These are phyloP conservation scores for Physcomitrium patens DNA, from an alignment of 225 moss, liverwort and hornwort species.

Conservation along the genomic window DNA sequence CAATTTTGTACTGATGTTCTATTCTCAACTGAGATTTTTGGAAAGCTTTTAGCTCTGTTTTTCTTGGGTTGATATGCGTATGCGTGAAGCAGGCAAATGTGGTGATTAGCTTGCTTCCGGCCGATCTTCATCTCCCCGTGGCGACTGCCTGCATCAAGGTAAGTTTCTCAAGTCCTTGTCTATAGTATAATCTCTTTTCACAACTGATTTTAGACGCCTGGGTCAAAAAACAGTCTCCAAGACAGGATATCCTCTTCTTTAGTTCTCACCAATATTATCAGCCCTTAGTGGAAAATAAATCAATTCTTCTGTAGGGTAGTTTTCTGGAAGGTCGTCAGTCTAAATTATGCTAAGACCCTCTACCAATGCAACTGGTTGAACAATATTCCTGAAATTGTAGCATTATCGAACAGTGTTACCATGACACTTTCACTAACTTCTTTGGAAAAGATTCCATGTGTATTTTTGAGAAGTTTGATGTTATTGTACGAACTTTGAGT, in stretches of 20 bases:
- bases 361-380: neutral
- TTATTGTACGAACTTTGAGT: neutral
- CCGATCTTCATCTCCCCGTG: slow-evolving; percentile 75
- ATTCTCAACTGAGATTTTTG: neutral
- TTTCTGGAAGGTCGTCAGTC: neutral
- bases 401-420: neutral
- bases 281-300: neutral
- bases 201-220: neutral
- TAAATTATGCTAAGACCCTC: neutral
- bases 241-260: neutral
- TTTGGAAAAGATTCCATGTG: neutral
- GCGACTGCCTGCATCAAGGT: slow-evolving; percentile 92
- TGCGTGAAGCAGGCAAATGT: slow-evolving; percentile 64
- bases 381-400: neutral
- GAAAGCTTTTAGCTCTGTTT: neutral
- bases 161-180: slow-evolving; percentile 1
- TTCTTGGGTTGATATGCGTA: slow-evolving; percentile 13
- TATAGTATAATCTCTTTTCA: neutral
- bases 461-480: neutral
- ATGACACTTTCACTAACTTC: too few relatives aligned
- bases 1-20: neutral
- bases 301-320: slow-evolving; percentile 2
- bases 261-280: neutral
- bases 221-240: neutral
- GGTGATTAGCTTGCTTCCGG: slow-evolving; percentile 90